These are phyloP conservation scores for Kluyveromyces dobzhanskii DNA, from an alignment of 805 yeast genomes.

Conservation along the genomic window DNA sequence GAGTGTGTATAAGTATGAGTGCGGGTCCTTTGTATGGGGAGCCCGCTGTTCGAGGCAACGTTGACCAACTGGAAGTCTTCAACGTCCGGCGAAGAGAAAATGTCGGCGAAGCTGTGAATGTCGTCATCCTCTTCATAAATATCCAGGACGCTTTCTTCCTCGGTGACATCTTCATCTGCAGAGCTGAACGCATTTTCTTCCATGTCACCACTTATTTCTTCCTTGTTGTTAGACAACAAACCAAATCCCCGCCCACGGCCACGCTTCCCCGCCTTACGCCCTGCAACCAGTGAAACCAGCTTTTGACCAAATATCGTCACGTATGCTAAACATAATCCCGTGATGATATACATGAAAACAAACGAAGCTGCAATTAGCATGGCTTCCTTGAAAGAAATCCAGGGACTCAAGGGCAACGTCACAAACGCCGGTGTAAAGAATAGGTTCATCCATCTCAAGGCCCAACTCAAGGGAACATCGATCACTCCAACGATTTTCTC, in stretches of 20 bases:
- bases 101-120: not conserved
- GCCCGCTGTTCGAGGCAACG: conserved; percentile 5
- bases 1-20: not conserved
- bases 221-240: conserved; percentile 6
- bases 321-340: conserved; percentile 43
- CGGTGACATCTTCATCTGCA: conserved; percentile 5
- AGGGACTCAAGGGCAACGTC: conserved; percentile 58
- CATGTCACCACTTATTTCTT: conserved; percentile 12
- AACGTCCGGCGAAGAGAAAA: conserved; percentile 1
- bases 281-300: conserved; percentile 15
- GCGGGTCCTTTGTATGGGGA: not conserved
- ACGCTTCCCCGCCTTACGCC: no score
- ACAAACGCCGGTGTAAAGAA: conserved; percentile 75
- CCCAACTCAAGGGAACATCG: conserved; percentile 56
- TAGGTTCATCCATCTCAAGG: conserved; percentile 68
- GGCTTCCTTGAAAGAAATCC: conserved; percentile 59
- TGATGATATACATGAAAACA: conserved; percentile 51
- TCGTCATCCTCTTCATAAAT: conserved; percentile 1
- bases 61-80: conserved; percentile 8
- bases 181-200: conserved; percentile 12
- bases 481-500: conserved; percentile 20
- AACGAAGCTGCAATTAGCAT: conserved; percentile 69
- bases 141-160: not conserved
- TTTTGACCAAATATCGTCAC: conserved; percentile 37
- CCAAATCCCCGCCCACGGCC: no score